These are phyloP conservation scores for Pseudocercospora musae DNA, from an alignment of 2,329 filamentous ascomycete species.

Conservation along the genomic window DNA sequence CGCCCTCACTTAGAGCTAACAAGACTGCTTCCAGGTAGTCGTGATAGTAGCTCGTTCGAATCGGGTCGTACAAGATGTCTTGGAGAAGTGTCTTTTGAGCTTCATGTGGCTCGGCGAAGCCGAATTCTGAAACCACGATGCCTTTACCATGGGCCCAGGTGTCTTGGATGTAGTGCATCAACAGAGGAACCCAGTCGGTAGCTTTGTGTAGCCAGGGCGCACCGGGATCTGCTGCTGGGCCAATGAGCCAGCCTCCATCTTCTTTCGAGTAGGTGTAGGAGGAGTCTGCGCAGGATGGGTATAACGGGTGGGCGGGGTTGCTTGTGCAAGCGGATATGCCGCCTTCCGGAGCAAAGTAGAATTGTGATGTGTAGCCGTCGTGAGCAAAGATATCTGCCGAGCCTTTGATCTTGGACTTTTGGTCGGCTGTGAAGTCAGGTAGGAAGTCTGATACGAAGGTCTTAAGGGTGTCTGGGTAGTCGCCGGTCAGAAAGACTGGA, in stretches of 20 bases:
- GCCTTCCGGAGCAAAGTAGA: conserved; percentile 35
- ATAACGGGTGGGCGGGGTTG: conserved; percentile 34
- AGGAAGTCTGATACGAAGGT: conserved; percentile 36
- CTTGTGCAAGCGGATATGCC: conserved; percentile 36
- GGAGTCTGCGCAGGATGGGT: conserved; percentile 35
- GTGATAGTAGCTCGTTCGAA: conserved; percentile 31
- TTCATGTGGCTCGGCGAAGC: conserved; percentile 38
- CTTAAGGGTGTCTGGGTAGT: conserved; percentile 43
- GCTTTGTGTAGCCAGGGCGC: conserved; percentile 29
- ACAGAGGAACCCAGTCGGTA: conserved; percentile 37
- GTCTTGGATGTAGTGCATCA: conserved; percentile 36
- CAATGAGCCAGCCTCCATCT: conserved; percentile 34
- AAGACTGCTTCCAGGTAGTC: conserved; percentile 36
- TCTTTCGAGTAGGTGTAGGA: conserved; percentile 33
- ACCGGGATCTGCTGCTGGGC: conserved; percentile 32
- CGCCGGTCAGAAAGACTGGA: conserved; percentile 44
- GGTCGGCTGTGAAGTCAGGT: conserved; percentile 32
- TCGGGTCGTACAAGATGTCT: conserved; percentile 33
- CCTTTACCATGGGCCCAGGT: conserved; percentile 24
- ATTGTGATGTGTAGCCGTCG: conserved; percentile 38
- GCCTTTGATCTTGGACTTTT: conserved; percentile 36
- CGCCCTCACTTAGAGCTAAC: conserved; percentile 35
- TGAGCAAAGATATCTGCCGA: conserved; percentile 38
- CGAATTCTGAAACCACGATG: conserved; percentile 38
- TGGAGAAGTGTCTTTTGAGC: conserved; percentile 29